Evolutionary conservation across 108 stramenopile genomes (phyloP).

Genomic region (Seminavis robusta): DNA sequence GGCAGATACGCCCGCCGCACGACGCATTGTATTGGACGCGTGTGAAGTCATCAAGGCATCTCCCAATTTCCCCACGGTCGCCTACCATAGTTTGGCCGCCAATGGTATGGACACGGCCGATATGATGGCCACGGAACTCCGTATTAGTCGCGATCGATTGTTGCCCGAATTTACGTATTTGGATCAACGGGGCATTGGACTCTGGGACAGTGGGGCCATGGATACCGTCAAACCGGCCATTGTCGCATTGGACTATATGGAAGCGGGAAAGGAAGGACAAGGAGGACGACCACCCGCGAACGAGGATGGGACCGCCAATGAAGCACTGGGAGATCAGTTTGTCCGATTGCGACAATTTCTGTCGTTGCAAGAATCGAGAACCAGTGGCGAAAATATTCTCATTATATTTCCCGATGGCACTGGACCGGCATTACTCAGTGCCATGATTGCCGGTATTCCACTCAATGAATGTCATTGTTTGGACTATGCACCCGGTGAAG

Average conservation of each 20-base stretch:
- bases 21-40: conserved; percentile 31
- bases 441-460: conserved; percentile 50
- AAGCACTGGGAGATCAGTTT: conserved; percentile 44
- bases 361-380: conserved; percentile 45
- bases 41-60: conserved; percentile 20
- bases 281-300: conserved; percentile 51
- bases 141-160: conserved; percentile 41
- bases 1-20: conserved; percentile 17
- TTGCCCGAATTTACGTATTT: conserved; percentile 61
- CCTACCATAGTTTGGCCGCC: conserved; percentile 38
- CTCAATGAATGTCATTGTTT: conserved; percentile 36
- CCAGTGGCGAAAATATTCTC: conserved; percentile 49
- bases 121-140: conserved; percentile 36
- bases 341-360: conserved; percentile 40
- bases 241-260: conserved; percentile 22
- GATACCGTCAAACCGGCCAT: conserved; percentile 8
- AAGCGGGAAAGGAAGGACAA: conserved; percentile 38
- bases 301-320: conserved; percentile 62
- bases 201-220: conserved; percentile 31
- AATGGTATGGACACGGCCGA: conserved; percentile 47
- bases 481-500: conserved; percentile 44
- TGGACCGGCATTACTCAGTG: conserved; percentile 39
- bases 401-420: conserved; percentile 61
- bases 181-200: conserved; percentile 47
- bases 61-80: conserved; percentile 34